Base-by-base conservation (phyloP, 225 moss, liverwort and hornwort species). In the Marchantia paleacea region DNA sequence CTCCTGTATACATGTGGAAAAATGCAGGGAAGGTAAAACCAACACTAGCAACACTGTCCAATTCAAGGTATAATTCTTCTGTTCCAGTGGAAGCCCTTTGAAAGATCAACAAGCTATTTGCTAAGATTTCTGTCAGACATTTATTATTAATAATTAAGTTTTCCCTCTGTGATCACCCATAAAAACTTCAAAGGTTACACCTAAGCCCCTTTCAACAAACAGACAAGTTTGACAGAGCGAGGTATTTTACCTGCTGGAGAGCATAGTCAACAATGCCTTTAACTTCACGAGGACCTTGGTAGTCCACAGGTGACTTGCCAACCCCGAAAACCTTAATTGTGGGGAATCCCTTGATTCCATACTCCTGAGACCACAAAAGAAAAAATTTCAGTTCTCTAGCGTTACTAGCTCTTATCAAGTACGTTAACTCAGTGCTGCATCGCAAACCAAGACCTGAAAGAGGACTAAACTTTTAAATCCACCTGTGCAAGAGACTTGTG, bases 281-380 rank as follows among this genome's bases (percentile, higher is more conserved):
- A 6, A 90, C 95, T 72, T 95, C 99, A 25, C 99, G 91, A 48
- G 94, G 93, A 70, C 99, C 99, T 85, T 88, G 92, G 82, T 95
- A 99, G 81, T 95, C 95, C 60, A 92, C 47, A 52, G 94, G 92
- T 57, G 90, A 83, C 77, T 94, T 95, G 49, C 94, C 94, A 24
- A 86, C 79, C 47, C 90, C 95, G 64, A 99, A 99, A 11, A 95
- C 82, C 86, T 99, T 99, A 70, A 99, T 99, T 15, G 95, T 94
- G 51, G 95, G 94, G 69, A 99, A 99, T 25, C 95, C 95, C 85
- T 94, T 86, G 73, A 99, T 95, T 84, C 95, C 95, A 79, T 94
- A 95, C 78, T 99, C 94, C 90, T 96, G 89, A 26, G 69, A 82
- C 63, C 31, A 39, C 14, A 47, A 25, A 19, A 6, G 3, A 5